Conservation (phyloP, 345 rosid genomes). For the Dipteronia sinensis region DNA sequence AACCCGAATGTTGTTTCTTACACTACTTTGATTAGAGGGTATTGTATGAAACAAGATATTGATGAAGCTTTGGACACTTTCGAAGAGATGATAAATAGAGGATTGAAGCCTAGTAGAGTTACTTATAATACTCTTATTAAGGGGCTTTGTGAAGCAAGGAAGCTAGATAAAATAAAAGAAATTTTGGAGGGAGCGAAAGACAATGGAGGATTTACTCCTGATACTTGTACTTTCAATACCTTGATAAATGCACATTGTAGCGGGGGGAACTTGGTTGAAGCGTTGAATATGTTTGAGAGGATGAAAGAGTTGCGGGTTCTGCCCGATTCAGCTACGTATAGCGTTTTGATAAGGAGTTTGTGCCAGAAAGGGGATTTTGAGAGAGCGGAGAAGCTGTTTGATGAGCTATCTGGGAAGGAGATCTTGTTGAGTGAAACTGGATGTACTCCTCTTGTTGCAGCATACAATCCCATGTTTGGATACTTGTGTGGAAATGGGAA, state of each 20-base stretch:
- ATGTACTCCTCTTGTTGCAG: constrained; percentile 70
- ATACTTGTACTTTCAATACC: constrained; percentile 77
- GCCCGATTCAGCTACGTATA: constrained; percentile 82
- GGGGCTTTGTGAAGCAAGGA: constrained; percentile 70
- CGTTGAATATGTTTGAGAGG: constrained; percentile 51
- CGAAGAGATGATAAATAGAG: constrained; percentile 50
- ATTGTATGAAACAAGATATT: constrained; percentile 65
- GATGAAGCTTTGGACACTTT: constrained; percentile 66
- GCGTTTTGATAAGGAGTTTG: constrained; percentile 65
- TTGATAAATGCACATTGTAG: constrained; percentile 64
- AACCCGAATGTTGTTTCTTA: constrained; percentile 69
- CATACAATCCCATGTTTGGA: constrained; percentile 73
- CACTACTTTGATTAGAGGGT: constrained; percentile 82
- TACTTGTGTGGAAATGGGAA: constrained; percentile 70
- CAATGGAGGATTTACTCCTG: constrained; percentile 52
- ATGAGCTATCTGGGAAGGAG: constrained; percentile 53
- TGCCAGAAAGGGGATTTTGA: constrained; percentile 58
- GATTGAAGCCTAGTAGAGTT: constrained; percentile 58
- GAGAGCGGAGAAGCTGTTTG: constrained; percentile 64
- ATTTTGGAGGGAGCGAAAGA: constrained; percentile 42
- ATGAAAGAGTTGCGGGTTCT: constrained; percentile 49
- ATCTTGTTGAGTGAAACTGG: constrained; percentile 52
- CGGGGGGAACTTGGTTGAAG: constrained; percentile 63
- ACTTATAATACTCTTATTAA: constrained; percentile 73
- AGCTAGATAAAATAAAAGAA: constrained; percentile 57